Base-by-base conservation (phyloP, 2,329 filamentous ascomycete genomes). In the Pleoardoris graminearum region DNA sequence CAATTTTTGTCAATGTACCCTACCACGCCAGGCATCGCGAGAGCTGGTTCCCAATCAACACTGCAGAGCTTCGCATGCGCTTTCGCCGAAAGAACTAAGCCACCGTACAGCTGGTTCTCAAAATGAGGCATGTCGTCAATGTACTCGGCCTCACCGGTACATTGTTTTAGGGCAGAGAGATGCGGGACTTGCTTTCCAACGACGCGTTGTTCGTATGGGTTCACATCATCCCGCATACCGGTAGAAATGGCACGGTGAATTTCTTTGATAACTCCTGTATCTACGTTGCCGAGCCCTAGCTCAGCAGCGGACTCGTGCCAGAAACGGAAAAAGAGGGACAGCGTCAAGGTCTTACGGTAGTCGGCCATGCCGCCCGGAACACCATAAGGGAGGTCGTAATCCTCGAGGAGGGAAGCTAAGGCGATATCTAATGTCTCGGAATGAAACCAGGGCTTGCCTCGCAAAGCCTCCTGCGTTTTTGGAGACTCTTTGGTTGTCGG, bases 331-430 rank as follows among this genome's bases (percentile, higher is more conserved):
- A 97, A 97, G 76, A 97, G 92, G 0, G 91, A 89, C 45, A 97
- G 78, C 0, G 93, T 91, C 10, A 97, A 77, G 1, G 91, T 90
- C 69, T 92, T 95, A 25, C 93, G 83, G 68, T 97, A 97, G 1
- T 91, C 94, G 0, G 93, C 92, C 94, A 97, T 97, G 21, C 93
- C 93, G 58, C 94, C 93, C 0, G 92, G 93, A 0, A 97, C 94
- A 48, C 90, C 85, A 64, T 93, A 97, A 2, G 83, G 80, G 29
- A 97, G 81, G 66, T 94, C 83, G 66, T 97, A 97, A 65, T 97
- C 93, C 35, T 83, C 78, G 47, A 89, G 89, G 19, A 97, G 77
- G 0, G 90, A 87, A 63, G 84, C 87, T 86, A 97, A 94, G 1
- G 86, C 84, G 1, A 88, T 89, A 71, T 97, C 91, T 0, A 97